Conservation (phyloP, 176 grass and related monocot genomes). For the Areca catechu region DNA sequence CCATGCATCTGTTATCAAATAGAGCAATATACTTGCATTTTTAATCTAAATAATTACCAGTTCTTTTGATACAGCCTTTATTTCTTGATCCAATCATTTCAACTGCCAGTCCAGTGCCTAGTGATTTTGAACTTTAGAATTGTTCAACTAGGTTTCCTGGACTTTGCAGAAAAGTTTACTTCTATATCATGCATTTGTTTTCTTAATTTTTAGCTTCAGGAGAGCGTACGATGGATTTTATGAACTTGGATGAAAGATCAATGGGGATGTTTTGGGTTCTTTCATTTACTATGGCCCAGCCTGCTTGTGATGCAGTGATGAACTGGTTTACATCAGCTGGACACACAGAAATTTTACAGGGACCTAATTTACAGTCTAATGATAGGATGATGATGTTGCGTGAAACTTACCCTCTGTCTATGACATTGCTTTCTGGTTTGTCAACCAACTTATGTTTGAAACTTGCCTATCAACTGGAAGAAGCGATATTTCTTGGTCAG, state of each 20-base stretch:
- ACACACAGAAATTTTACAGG: conserved; percentile 68
- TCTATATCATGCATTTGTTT: conserved; percentile 1
- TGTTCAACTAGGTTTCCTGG: not conserved
- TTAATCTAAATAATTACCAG: too few relatives aligned
- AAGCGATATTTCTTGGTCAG: conserved; percentile 96
- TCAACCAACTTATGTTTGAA: conserved; percentile 96
- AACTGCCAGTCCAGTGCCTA: too few relatives aligned
- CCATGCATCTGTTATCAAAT: too few relatives aligned
- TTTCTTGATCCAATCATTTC: too few relatives aligned
- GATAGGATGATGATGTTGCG: conserved; percentile 80
- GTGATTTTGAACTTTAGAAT: not conserved
- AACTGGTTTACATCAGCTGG: conserved; percentile 86
- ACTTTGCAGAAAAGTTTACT: not conserved
- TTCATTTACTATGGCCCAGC: conserved; percentile 91
- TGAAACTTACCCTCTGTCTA: conserved; percentile 85
- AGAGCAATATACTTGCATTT: too few relatives aligned
- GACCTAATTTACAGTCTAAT: conserved; percentile 66
- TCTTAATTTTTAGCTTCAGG: conserved; percentile 41
- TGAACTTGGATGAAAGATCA: conserved; percentile 77
- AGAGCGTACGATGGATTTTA: conserved; percentile 90
- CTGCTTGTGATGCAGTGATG: conserved; percentile 91
- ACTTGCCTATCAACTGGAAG: conserved; percentile 92
- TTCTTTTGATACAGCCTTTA: too few relatives aligned
- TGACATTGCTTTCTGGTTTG: conserved; percentile 88
- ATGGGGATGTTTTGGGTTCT: conserved; percentile 99